A percentile compares a stretch with the other conserved stretches of the same genome.
These are phyloP conservation scores for Scheffersomyces stipitis DNA, from an alignment of 805 yeast genomes.

Conservation along the genomic window DNA sequence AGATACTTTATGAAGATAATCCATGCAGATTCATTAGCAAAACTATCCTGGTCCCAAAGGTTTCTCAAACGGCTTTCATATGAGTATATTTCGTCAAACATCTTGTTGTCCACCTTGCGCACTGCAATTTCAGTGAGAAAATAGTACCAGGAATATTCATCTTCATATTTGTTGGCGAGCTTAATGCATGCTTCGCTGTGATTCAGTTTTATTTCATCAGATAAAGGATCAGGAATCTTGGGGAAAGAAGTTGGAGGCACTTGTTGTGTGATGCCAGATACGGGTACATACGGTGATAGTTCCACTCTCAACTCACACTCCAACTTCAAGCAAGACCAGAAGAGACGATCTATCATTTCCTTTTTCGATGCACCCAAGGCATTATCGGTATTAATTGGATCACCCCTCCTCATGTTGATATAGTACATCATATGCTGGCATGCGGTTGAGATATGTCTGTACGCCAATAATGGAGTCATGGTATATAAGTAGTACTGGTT, in stretches of 20 bases:
- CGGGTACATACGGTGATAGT: conserved; percentile 31
- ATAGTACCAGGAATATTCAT: conserved; percentile 36
- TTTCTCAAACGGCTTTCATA: conserved; percentile 7
- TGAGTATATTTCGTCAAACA: conserved; percentile 33
- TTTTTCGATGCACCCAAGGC: conserved; percentile 6
- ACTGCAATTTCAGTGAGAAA: conserved; percentile 41
- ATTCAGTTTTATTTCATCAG: conserved; percentile 10
- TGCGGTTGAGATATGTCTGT: conserved; percentile 22
- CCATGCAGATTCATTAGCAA: conserved; percentile 24
- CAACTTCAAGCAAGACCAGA: conserved; percentile 37
- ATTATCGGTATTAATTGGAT: conserved; percentile 3
- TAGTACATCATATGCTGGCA: conserved; percentile 31
- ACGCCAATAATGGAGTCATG: conserved; percentile 27
- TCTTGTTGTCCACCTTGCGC: conserved; percentile 36
- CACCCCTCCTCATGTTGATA: conserved; percentile 17
- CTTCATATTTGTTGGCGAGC: conserved; percentile 22
- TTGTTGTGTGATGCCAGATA: conserved; percentile 31
- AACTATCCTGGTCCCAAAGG: conserved; percentile 26
- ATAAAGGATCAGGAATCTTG: conserved; percentile 24
- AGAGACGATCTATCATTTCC: conserved; percentile 27
- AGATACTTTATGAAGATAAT: conserved; percentile 27
- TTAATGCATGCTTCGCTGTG: conserved; percentile 23
- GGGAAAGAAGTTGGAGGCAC: conserved; percentile 35
- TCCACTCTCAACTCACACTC: conserved; percentile 38
- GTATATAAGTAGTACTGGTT: conserved; percentile 28